phyloP scores from a whole-genome alignment of 257 asterid species.

The Prunella vulgaris region DNA sequence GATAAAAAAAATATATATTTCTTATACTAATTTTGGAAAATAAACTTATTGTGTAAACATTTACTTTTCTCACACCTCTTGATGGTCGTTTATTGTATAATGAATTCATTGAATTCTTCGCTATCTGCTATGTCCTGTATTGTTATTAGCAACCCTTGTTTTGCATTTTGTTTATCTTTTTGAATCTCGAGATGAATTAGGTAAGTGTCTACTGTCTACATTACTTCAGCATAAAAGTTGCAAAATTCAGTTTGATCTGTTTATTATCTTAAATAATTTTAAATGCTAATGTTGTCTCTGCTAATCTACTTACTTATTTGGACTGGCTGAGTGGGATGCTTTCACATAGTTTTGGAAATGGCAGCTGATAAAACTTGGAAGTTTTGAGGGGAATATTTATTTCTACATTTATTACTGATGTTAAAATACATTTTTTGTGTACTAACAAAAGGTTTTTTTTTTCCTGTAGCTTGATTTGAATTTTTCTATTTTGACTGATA shows the following conservation, averaged over 20 bases:
- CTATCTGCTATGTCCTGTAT: not conserved
- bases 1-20: no score
- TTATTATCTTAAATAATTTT: not conserved
- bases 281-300: not conserved
- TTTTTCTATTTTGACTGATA: slow-evolving; percentile 4
- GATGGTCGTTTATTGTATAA: not conserved
- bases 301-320: not conserved
- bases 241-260: not conserved
- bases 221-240: not conserved
- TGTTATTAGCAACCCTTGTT: slow-evolving; percentile 2
- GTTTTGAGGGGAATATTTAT: not conserved
- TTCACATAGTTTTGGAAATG: not conserved
- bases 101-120: not conserved
- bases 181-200: not conserved
- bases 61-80: not conserved
- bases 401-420: not conserved
- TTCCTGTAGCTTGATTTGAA: slow-evolving; percentile 15
- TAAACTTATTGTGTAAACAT: not conserved
- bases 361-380: not conserved
- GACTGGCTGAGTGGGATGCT: not conserved
- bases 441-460: not conserved
- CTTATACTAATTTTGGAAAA: slow-evolving; percentile 2
- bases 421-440: not conserved
- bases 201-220: not conserved
- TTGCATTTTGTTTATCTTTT: not conserved